These are phyloP conservation scores for Scalesia atractyloides DNA, from an alignment of 129 eudicot species.

Conservation along the genomic window DNA sequence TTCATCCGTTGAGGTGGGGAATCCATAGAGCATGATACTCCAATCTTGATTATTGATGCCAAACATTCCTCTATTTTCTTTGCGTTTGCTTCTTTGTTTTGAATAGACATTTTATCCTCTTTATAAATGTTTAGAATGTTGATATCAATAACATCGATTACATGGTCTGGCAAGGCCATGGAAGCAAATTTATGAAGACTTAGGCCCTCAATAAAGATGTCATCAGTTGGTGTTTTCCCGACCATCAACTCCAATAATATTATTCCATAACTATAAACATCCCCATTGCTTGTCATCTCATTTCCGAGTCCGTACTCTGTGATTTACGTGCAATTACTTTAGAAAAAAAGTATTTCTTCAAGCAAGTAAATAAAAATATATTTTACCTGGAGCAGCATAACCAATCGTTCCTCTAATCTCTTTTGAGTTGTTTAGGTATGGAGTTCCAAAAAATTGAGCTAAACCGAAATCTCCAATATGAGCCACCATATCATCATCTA, in stretches of 20 bases:
- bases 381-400: conserved; percentile 22
- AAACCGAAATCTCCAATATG: conserved; percentile 21
- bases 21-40: neutral
- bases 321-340: neutral
- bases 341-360: neutral
- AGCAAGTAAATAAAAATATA: neutral
- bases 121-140: neutral
- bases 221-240: neutral
- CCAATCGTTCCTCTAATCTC: conserved; percentile 12
- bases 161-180: neutral
- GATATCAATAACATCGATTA: neutral
- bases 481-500: conserved; percentile 19
- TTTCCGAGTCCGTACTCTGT: neutral
- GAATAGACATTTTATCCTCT: neutral
- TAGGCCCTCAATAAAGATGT: neutral
- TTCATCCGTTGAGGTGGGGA: neutral
- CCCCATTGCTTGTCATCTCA: neutral
- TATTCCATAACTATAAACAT: neutral
- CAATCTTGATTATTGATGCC: neutral
- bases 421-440: neutral
- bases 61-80: neutral
- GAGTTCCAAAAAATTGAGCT: neutral
- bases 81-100: neutral
- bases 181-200: neutral
- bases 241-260: neutral